A percentile compares a stretch with the other conserved stretches of the same genome.
phyloP scores from a whole-genome alignment of 108 stramenopile genomes.

The Nitzschia putrida region DNA sequence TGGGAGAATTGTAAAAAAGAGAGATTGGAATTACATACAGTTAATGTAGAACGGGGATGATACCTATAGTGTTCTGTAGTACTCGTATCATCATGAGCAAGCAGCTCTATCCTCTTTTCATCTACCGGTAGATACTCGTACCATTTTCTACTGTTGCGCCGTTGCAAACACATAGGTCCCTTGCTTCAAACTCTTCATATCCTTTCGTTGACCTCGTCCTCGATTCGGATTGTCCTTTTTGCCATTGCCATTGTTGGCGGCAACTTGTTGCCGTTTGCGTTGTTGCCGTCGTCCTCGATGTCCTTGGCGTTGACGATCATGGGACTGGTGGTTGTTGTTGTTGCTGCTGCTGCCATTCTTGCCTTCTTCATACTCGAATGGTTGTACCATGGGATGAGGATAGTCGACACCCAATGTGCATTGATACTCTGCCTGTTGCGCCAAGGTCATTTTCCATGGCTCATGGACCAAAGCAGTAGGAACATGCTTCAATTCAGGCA shows the following conservation, averaged over 20 bases:
- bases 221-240: conserved; percentile 38
- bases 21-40: no score
- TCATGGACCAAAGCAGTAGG: conserved; percentile 78
- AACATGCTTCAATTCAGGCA: conserved; percentile 86
- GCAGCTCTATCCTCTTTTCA: no score
- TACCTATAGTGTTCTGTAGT: no score
- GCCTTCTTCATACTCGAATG: conserved; percentile 40
- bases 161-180: conserved; percentile 29
- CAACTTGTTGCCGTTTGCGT: conserved; percentile 29
- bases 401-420: conserved; percentile 79
- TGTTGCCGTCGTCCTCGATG: no score
- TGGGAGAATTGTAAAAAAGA: no score
- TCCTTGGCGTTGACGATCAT: no score
- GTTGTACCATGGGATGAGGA: conserved; percentile 76
- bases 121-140: no score
- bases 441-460: conserved; percentile 89
- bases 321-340: conserved; percentile 20
- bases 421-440: conserved; percentile 70
- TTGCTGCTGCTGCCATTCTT: conserved; percentile 40
- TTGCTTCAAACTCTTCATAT: conserved; percentile 80
- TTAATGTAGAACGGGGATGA: no score
- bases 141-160: no score
- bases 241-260: conserved; percentile 27
- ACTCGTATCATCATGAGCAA: no score
- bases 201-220: conserved; percentile 67